Percentiles rank a stretch among this genome's conserved stretches.
phyloP scores from a whole-genome alignment of 225 moss, liverwort and hornwort genomes.

The Ulota crispa region DNA sequence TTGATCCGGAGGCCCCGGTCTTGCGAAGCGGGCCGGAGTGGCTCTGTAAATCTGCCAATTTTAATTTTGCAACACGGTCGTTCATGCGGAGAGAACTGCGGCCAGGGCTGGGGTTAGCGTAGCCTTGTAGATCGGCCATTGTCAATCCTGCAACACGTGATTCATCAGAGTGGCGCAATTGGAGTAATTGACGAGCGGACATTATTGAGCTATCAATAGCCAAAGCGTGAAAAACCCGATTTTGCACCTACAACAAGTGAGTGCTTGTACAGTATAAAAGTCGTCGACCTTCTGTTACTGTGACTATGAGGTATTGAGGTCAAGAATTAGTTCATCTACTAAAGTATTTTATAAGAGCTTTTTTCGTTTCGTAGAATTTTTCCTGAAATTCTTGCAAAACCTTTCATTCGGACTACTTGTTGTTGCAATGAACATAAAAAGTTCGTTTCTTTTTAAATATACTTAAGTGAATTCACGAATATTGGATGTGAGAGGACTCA shows the following conservation, averaged over 20 bases:
- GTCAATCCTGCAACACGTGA: conserved; percentile 38
- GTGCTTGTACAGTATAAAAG: neutral
- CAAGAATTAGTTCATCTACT: neutral
- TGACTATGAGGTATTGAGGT: neutral
- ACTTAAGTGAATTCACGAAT: neutral
- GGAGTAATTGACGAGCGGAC: neutral
- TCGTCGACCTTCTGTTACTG: neutral
- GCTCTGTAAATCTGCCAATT: conserved; percentile 9
- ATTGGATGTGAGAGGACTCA: neutral
- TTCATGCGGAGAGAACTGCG: conserved; percentile 15
- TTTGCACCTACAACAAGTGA: neutral
- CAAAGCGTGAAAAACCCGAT: neutral
- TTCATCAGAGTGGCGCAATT: conserved; percentile 12
- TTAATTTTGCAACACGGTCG: conserved; percentile 22
- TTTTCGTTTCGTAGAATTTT: neutral
- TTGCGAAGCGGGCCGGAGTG: conserved; percentile 29
- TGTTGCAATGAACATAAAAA: neutral
- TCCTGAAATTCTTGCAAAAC: neutral
- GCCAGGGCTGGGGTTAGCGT: conserved; percentile 5
- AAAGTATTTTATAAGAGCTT: neutral
- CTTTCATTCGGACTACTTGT: neutral
- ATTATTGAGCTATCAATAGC: neutral
- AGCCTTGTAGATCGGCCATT: conserved; percentile 42
- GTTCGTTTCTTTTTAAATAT: neutral
- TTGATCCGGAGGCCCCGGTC: conserved; percentile 25